phyloP scores from a whole-genome alignment of 768 basidiomycete genomes.

The Termitomyces sp. region DNA sequence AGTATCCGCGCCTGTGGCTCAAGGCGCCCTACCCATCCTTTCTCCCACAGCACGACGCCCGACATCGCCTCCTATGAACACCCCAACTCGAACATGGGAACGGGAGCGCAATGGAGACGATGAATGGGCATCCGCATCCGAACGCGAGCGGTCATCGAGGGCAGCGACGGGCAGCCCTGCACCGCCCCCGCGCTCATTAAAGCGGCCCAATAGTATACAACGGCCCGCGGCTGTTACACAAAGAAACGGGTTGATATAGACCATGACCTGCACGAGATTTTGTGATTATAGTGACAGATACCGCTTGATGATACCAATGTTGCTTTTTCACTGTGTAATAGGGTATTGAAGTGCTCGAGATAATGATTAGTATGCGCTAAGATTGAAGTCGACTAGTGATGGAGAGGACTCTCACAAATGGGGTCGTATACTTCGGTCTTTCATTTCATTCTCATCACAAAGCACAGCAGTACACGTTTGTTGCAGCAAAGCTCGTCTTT shows the following conservation, averaged over 20 bases:
- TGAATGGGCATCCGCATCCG: slow-evolving; percentile 9
- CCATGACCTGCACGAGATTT: neutral
- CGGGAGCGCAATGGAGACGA: slow-evolving; percentile 20
- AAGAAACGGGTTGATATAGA: slow-evolving; percentile 29
- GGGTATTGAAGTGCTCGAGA: neutral
- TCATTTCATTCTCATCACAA: too few species aligned
- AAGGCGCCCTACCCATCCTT: slow-evolving; percentile 22
- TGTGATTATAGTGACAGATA: neutral
- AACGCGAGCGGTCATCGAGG: slow-evolving; percentile 27
- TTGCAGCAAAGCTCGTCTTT: too few species aligned
- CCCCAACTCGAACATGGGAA: slow-evolving; percentile 16
- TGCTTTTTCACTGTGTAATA: neutral
- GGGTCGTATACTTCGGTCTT: too few species aligned
- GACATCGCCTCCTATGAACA: slow-evolving; percentile 29
- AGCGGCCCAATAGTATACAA: slow-evolving; percentile 60
- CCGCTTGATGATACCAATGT: neutral
- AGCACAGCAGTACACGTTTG: too few species aligned
- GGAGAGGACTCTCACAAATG: too few species aligned
- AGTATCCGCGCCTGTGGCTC: slow-evolving; percentile 13
- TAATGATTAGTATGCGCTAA: too few species aligned
- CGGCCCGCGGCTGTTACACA: slow-evolving; percentile 50
- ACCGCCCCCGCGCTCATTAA: slow-evolving; percentile 62
- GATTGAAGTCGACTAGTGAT: too few species aligned
- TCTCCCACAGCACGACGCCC: slow-evolving; percentile 32
- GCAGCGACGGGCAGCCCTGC: slow-evolving; percentile 41